Evolutionary conservation across 2,329 filamentous ascomycete genomes (phyloP).

Genomic region (Botrytis fragariae): DNA sequence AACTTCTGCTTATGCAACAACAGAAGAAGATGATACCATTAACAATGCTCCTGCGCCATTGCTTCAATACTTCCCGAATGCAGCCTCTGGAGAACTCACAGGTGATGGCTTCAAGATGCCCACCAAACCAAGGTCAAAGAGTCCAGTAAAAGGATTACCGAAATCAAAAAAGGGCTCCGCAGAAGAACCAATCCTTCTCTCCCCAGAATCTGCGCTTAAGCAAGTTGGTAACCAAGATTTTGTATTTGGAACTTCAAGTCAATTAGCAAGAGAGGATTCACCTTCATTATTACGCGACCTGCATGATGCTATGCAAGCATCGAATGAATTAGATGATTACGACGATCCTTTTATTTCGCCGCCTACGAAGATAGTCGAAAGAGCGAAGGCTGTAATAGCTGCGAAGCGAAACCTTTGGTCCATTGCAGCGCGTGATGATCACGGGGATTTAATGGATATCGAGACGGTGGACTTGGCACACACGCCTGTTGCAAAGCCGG

Average conservation of each 20-base stretch:
- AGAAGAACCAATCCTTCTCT: constrained; percentile 56
- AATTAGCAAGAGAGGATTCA: constrained; percentile 71
- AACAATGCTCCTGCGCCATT: constrained; percentile 42
- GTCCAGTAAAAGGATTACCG: constrained; percentile 33
- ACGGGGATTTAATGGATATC: constrained; percentile 60
- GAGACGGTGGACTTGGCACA: constrained; percentile 56
- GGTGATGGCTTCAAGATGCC: constrained; percentile 31
- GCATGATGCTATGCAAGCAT: constrained; percentile 59
- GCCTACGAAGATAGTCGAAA: constrained; percentile 20
- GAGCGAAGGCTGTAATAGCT: constrained; percentile 16
- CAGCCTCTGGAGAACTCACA: constrained; percentile 16
- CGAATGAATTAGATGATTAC: constrained; percentile 46
- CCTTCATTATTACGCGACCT: constrained; percentile 62
- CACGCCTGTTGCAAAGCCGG: constrained; percentile 25
- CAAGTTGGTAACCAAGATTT: constrained; percentile 70
- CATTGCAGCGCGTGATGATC: constrained; percentile 63
- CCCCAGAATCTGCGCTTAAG: constrained; percentile 65
- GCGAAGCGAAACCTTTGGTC: constrained; percentile 59
- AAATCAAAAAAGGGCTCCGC: constrained; percentile 40
- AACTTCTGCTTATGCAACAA: constrained; percentile 63
- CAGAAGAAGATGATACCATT: constrained; percentile 38
- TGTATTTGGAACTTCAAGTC: constrained; percentile 83
- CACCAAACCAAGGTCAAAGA: constrained; percentile 30
- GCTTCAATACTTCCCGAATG: constrained; percentile 45
- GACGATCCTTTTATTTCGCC: constrained; percentile 40